Evolutionary conservation across 2,329 filamentous ascomycete species (phyloP).

Genomic region (Aspergillus costaricaensis): DNA sequence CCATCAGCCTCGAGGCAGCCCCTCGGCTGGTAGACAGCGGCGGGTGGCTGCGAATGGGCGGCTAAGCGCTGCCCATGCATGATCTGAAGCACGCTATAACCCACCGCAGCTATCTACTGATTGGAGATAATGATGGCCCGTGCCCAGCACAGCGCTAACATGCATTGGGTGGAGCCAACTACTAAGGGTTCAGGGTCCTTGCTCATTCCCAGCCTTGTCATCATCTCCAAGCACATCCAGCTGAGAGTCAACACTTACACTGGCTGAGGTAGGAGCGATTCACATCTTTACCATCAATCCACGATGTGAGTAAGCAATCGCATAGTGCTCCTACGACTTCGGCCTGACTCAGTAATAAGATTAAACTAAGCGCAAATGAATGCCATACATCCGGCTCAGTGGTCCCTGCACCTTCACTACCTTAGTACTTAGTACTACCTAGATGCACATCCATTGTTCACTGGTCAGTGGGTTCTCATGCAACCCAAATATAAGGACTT

Average conservation of each 20-base stretch:
- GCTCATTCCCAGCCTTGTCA: neutral
- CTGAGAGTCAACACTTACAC: neutral
- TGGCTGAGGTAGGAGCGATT: no score
- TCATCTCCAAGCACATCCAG: neutral
- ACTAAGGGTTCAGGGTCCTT: neutral
- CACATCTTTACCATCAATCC: no score
- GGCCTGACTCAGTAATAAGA: no score
- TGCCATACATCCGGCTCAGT: neutral
- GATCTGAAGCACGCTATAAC: neutral
- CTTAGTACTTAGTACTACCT: neutral
- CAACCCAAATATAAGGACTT: neutral
- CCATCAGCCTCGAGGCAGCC: neutral
- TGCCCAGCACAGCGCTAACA: neutral
- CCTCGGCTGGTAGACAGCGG: neutral
- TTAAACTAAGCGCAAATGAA: no score
- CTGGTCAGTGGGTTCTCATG: no score
- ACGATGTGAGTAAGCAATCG: neutral
- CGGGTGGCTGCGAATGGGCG: neutral
- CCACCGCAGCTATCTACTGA: neutral
- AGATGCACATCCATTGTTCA: neutral
- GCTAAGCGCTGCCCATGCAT: neutral
- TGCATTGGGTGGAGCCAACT: neutral
- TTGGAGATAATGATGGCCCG: neutral
- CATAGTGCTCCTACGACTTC: no score
- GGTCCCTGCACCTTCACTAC: no score